Evolutionary conservation across 2,329 filamentous ascomycete genomes (phyloP), one percentile per base, ranked within the genome.

Genomic region (Botrytis hyacinthi): DNA sequence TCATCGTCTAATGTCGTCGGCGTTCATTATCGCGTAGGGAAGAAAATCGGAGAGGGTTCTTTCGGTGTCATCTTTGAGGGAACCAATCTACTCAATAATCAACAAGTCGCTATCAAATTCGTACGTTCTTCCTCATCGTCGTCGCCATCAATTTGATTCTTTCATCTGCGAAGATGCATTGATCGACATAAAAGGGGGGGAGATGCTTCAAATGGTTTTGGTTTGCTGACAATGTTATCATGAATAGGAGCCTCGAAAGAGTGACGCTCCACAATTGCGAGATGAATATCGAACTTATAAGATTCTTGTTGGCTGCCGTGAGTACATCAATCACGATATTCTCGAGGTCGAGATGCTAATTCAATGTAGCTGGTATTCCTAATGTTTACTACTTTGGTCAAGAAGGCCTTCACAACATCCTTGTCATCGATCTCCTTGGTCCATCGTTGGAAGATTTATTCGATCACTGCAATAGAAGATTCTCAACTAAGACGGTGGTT

Each of bases 371-470:
- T 80, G 96, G 96, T 80, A 98, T 99, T 79, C 96, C 96, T 80
- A 98, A 98, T 89, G 96, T 99, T 81, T 98, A 98, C 86, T 99
- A 98, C 85, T 99, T 98, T 79, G 96, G 96, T 76, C 96, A 99
- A 82, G 95, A 98, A 84, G 96, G 95, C 79, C 91, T 98, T 44
- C 96, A 99, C 87, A 98, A 99, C 85, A 98, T 98, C 78, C 91
- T 99, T 69, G 95, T 99, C 79, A 98, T 98, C 80, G 95, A 99
- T 84, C 88, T 99, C 60, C 91, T 99, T 40, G 95, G 95, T 26
- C 95, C 95, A 70, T 97, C 94, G 76, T 88, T 99, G 75, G 95
- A 99, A 83, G 95, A 99, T 81, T 89, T 99, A 32, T 99, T 99
- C 82, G 95, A 99, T 82, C 94, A 97, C 84, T 99, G 95, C 86